Conservation (phyloP, 768 basidiomycete species). For the Tremella fuciformis region DNA sequence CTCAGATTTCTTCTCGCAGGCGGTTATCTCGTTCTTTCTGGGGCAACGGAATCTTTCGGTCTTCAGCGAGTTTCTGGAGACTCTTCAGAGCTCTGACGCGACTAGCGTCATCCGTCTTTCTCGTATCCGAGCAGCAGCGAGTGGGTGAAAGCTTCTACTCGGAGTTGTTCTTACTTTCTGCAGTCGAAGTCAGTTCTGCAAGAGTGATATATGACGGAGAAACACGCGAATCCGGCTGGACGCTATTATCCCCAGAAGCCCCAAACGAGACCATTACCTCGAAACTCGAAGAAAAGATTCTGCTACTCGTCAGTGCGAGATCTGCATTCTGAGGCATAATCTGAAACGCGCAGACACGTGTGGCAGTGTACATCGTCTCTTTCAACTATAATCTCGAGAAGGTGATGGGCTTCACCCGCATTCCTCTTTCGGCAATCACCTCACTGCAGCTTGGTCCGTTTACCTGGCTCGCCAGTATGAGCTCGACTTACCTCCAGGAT, state of each 20-base stretch:
- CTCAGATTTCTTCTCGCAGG: conserved; percentile 94
- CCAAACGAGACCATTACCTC: conserved; percentile 68
- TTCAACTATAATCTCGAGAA: conserved; percentile 92
- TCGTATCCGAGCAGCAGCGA: conserved; percentile 84
- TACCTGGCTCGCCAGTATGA: background rate
- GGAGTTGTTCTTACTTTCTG: background rate
- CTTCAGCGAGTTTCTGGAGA: conserved; percentile 89
- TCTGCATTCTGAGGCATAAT: background rate
- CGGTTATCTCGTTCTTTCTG: conserved; percentile 64
- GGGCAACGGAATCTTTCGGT: conserved; percentile 71
- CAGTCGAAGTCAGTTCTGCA: conserved; percentile 75
- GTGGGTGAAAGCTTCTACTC: conserved; percentile 30
- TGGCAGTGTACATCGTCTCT: conserved; percentile 50
- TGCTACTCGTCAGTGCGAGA: conserved; percentile 67
- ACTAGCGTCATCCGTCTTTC: conserved; percentile 81
- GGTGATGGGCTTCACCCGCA: conserved; percentile 81
- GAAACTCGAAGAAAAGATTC: conserved; percentile 89
- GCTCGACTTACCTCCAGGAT: conserved; percentile 58
- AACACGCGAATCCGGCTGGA: conserved; percentile 80
- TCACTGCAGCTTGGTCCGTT: conserved; percentile 70
- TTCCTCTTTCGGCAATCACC: conserved; percentile 77
- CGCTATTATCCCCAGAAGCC: conserved; percentile 77
- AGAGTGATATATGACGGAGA: conserved; percentile 75
- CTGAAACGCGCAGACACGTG: conserved; percentile 57
- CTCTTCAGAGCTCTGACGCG: conserved; percentile 86